These are phyloP conservation scores for Iris pallida DNA, from an alignment of 116 monocot genomes.

Conservation along the genomic window DNA sequence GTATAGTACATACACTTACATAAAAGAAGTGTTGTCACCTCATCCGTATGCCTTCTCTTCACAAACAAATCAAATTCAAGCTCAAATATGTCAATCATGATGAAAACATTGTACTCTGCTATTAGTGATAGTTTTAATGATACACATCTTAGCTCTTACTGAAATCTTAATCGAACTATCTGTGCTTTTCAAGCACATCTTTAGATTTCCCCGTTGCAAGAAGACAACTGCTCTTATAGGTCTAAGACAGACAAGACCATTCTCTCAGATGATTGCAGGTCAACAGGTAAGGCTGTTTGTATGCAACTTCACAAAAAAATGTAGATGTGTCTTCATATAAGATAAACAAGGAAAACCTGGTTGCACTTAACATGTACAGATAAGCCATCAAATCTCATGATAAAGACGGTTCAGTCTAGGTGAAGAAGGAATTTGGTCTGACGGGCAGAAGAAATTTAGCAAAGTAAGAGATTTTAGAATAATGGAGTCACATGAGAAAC, in stretches of 20 bases:
- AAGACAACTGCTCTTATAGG: slow-evolving; percentile 83
- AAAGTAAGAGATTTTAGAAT: too few species aligned
- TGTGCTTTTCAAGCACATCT: slow-evolving; percentile 67
- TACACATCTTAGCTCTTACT: slow-evolving; percentile 67
- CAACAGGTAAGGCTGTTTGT: not conserved
- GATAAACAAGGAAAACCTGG: too few species aligned
- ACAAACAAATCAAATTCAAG: not conserved
- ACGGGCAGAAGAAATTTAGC: too few species aligned
- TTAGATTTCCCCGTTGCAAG: slow-evolving; percentile 62
- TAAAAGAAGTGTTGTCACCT: slow-evolving; percentile 76
- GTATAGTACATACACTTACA: too few species aligned
- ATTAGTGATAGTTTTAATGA: not conserved
- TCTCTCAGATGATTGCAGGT: not conserved
- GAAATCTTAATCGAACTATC: slow-evolving; percentile 44
- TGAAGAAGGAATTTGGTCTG: too few species aligned
- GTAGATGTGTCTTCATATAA: not conserved
- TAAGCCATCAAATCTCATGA: too few species aligned
- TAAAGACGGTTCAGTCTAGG: too few species aligned
- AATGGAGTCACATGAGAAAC: too few species aligned
- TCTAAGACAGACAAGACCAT: slow-evolving; percentile 17
- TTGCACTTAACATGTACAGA: too few species aligned
- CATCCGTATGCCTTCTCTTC: slow-evolving; percentile 63
- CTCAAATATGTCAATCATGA: not conserved
- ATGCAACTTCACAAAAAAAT: not conserved
- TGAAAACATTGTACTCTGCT: not conserved